Base-by-base conservation (phyloP, 176 grass and related monocot species). In the Hordeum marinum region DNA sequence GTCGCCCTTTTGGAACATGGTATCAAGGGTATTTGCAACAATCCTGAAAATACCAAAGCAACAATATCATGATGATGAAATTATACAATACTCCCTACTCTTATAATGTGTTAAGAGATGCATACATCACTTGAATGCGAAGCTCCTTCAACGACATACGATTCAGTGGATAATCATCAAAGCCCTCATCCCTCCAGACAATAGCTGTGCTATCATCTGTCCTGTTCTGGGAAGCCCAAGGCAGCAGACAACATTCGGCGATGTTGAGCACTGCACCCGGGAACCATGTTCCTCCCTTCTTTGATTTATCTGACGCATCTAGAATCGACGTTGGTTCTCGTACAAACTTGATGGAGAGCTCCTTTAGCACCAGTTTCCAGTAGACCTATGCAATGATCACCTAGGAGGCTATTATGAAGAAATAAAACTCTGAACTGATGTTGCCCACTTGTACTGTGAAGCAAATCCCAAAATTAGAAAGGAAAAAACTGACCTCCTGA, bases 191-290 rank as follows among this genome's bases (percentile, higher is more conserved):
- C 85, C 88, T 89, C 96, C 96, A 98, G 9, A 98, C 46, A 77
- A 98, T 95, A 71, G 93, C 93, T 5, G 82, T 90, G 85, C 91
- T 94, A 43, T 92, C 88, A 87, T 95, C 91, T 78, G 87, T 94
- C 79, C 36, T 94, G 24, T 98, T 94, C 37, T 80, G 91, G 73
- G 68, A 85, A 57, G 84, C 72, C 39, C 91, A 87, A 67, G 96
- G 96, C 61, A 86, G 72, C 40, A 98, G 86, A 82, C 96, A 98
- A n/a, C 93, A 98, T 83, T 98, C 96, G 4, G 96, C 96, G 68
- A 98, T 94, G 81, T 98, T 98, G 27, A 98, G 85, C 76, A 92
- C 83, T 5, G 91, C 91, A 68, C 87, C 93, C 45, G 79, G 80
- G 35, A 98, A 87, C 96, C 96, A 98, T 63, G 81, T 80, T 11